Evolutionary conservation across 345 rosid species (phyloP), one percentile per base, ranked within the genome.

Genomic region (Brassica nigra): DNA sequence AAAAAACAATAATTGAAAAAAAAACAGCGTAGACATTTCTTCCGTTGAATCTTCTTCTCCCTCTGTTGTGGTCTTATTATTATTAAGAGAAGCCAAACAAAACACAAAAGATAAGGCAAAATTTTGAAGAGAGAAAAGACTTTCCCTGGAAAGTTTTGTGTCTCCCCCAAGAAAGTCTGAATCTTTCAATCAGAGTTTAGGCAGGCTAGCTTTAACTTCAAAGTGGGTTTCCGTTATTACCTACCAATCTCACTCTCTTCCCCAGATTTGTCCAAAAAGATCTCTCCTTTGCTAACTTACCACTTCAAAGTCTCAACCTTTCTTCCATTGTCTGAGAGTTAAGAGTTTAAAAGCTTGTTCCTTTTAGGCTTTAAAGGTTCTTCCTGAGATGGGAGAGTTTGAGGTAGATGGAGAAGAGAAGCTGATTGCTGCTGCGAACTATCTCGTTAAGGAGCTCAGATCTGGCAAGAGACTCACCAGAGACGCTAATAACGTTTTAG

Each of bases 371-470:
- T 73, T 76, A 28, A 27, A 42, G 11, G 4, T 34, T 39, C 1
- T 70, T 59, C 0, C 2, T 49, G 77, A 84, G 36, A 92, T 88
- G 95, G 88, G 76, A 64, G 94, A 86, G 62, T 77, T 37, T 81
- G 83, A 83, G 58, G 15, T 77, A 39, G 91, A 85, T 77, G 88
- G 87, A 69, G 93, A 89, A 68, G 93, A 83, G 4, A 83, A 86
- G 39, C 68, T 94, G 81, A 86, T 92, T 84, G 89, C 86, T 63
- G 90, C 97, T 4, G 95, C 90, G 1, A 78, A 88, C 47, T 87
- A 84, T 68, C 83, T 92, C 71, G 80, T 76, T 34, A 84, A 77
- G 68, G 95, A 87, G 3, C 80, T 94, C 62, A 84, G 86, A 61
- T 91, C 93, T 16, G 87, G 87, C 39, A 85, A 74, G 81, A 88